Conservation (phyloP, 2,329 filamentous ascomycete genomes). For the Aphanocladium album region DNA sequence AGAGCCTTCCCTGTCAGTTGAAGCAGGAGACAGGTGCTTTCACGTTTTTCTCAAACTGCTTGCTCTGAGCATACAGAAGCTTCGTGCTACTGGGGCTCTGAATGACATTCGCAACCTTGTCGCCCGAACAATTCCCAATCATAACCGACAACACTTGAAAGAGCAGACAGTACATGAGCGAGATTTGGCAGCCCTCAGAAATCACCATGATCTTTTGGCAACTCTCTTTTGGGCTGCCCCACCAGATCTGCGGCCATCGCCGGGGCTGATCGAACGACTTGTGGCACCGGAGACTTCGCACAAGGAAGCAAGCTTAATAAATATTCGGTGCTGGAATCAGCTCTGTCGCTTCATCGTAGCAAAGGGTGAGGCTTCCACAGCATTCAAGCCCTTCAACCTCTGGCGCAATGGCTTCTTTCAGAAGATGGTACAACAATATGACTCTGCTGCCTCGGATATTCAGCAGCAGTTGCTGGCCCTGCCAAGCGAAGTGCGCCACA, state of each 20-base stretch:
- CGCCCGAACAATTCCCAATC: constrained; percentile 59
- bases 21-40: constrained; percentile 57
- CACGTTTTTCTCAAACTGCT: constrained; percentile 63
- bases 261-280: constrained; percentile 53
- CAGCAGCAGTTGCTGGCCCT: constrained; percentile 50
- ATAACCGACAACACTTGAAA: constrained; percentile 59
- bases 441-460: constrained; percentile 50
- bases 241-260: constrained; percentile 45
- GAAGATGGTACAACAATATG: constrained; percentile 53
- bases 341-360: constrained; percentile 55
- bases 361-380: constrained; percentile 38
- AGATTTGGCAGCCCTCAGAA: constrained; percentile 59
- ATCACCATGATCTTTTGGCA: constrained; percentile 64
- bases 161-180: constrained; percentile 55
- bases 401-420: constrained; percentile 56
- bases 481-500: constrained; percentile 39
- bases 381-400: constrained; percentile 40
- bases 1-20: constrained; percentile 43
- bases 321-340: constrained; percentile 58
- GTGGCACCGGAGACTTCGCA: constrained; percentile 57
- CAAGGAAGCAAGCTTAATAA: constrained; percentile 62
- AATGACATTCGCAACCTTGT: constrained; percentile 60
- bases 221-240: constrained; percentile 63
- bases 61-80: constrained; percentile 49
- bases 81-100: constrained; percentile 40